A percentile compares a stretch with the other conserved stretches of the same genome.
Evolutionary conservation across 345 rosid genomes (phyloP).

Genomic region (Citrus mangshanensis): DNA sequence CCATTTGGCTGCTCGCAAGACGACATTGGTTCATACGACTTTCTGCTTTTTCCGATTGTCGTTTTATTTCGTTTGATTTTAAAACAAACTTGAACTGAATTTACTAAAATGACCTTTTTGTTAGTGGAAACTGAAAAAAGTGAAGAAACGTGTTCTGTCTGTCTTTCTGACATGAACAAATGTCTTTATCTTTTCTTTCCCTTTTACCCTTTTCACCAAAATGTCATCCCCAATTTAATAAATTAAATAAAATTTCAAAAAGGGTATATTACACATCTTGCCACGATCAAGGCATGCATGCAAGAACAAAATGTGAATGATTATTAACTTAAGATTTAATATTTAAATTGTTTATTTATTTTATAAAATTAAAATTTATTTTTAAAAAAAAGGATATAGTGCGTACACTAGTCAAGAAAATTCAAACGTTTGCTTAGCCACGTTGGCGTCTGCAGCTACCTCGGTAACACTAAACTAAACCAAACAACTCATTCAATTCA

Average conservation of each 20-base stretch:
- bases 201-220: neutral
- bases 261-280: neutral
- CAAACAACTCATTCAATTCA: neutral
- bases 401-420: conserved; percentile 4
- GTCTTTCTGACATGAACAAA: conserved; percentile 27
- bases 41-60: neutral
- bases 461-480: conserved; percentile 7
- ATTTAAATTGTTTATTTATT: neutral
- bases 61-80: conserved; percentile 4
- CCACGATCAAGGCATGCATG: neutral
- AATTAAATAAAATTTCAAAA: neutral
- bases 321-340: neutral
- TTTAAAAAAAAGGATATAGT: neutral
- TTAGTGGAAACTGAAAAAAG: conserved; percentile 25
- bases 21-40: neutral
- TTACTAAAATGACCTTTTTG: conserved; percentile 5
- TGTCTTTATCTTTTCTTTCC: neutral
- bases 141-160: conserved; percentile 7
- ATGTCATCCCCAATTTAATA: neutral
- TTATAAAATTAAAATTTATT: neutral
- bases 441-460: neutral
- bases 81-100: neutral
- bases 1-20: neutral
- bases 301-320: neutral
- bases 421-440: conserved; percentile 15